Conservation (phyloP, 225 moss, liverwort and hornwort species). For the Pseudoscleropodium purum region DNA sequence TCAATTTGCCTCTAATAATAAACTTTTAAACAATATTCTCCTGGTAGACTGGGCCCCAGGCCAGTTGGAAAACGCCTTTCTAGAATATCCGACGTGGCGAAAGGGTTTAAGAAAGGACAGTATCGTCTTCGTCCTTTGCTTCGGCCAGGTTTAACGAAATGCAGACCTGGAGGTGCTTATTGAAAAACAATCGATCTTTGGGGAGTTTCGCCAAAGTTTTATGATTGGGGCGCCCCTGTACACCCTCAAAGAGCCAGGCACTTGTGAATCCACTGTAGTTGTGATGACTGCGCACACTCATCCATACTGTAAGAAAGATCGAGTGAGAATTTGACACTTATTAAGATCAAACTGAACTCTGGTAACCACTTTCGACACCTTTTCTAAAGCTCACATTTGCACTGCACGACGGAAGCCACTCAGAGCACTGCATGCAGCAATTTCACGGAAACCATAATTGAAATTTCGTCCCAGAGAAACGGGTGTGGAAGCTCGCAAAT, state of each 20-base stretch:
- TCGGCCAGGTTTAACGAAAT: not conserved
- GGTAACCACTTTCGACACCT: not conserved
- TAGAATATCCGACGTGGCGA: not conserved
- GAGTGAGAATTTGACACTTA: not conserved
- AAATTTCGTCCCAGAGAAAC: not conserved
- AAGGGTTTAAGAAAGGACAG: not conserved
- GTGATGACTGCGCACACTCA: not conserved
- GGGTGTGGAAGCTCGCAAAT: not conserved
- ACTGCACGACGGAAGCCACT: not conserved
- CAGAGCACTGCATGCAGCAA: not conserved
- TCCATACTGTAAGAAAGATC: not conserved
- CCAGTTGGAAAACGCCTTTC: not conserved
- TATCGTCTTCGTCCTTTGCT: not conserved
- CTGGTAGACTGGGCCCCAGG: not conserved
- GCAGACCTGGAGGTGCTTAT: not conserved
- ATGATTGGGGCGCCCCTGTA: not conserved
- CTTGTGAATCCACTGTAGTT: not conserved
- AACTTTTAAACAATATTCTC: not conserved
- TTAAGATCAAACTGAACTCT: not conserved
- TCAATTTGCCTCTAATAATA: not conserved
- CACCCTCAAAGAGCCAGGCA: not conserved
- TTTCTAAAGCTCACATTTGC: not conserved
- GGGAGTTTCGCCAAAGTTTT: too few relatives aligned
- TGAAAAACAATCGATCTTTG: not conserved
- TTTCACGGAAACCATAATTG: not conserved